Evolutionary conservation across 2,329 filamentous ascomycete genomes (phyloP).

Genomic region (Dactylellina leptospora): DNA sequence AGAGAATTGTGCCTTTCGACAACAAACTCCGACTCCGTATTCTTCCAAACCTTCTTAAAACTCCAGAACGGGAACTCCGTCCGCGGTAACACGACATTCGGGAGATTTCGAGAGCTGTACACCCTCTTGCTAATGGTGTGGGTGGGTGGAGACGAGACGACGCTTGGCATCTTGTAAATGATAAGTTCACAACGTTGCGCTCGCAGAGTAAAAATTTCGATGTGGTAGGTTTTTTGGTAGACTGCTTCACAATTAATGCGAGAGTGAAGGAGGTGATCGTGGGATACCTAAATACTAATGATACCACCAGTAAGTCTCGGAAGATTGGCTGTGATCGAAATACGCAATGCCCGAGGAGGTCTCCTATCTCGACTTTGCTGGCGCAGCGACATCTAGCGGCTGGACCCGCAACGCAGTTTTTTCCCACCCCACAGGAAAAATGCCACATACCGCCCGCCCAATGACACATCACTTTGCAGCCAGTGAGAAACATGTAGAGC

Average conservation of each 20-base stretch:
- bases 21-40: slow-evolving; percentile 6
- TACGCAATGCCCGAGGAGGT: too few species aligned
- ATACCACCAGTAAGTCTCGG: too few species aligned
- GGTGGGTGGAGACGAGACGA: neutral
- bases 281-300: too few species aligned
- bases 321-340: too few species aligned
- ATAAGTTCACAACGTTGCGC: too few species aligned
- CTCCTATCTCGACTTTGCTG: too few species aligned
- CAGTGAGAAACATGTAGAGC: neutral
- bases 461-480: slow-evolving; percentile 25
- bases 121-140: neutral
- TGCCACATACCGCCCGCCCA: slow-evolving; percentile 14
- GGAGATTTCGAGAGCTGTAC: slow-evolving; percentile 5
- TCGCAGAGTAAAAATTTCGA: too few species aligned
- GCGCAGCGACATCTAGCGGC: too few species aligned
- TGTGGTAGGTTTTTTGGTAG: too few species aligned
- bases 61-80: slow-evolving; percentile 13
- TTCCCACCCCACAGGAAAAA: neutral
- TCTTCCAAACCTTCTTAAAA: slow-evolving; percentile 10
- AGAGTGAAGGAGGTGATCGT: too few species aligned
- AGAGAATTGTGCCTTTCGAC: slow-evolving; percentile 11
- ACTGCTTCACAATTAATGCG: too few species aligned
- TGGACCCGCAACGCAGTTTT: slow-evolving; percentile 15
- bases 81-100: neutral
- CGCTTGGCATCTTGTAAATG: slow-evolving; percentile 1